Evolutionary conservation across 2,329 filamentous ascomycete genomes (phyloP).

Genomic region (Dactylellina haptotyla): DNA sequence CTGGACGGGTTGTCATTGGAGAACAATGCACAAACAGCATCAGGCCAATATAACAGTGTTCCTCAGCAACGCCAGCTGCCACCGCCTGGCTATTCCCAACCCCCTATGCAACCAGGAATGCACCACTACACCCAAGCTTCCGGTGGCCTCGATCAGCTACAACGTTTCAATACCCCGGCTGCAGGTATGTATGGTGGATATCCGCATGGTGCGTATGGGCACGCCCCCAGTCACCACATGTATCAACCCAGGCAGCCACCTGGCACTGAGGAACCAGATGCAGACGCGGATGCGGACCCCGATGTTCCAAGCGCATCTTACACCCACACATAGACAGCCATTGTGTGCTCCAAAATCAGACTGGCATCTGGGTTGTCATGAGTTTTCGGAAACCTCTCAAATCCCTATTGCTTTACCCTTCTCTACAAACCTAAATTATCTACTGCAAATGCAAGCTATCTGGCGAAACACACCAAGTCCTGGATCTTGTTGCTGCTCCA

Average conservation of each 20-base stretch:
- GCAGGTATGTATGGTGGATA: constrained; percentile 44
- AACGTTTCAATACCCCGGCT: constrained; percentile 45
- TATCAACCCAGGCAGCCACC: constrained; percentile 55
- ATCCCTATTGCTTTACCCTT: background rate
- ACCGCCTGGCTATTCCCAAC: constrained; percentile 75
- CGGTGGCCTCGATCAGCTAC: constrained; percentile 57
- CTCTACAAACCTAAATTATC: background rate
- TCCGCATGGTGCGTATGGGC: constrained; percentile 42
- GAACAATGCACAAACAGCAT: constrained; percentile 65
- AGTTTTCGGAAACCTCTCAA: too few relatives aligned
- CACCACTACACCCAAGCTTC: constrained; percentile 74
- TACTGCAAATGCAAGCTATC: background rate
- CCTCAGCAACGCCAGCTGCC: constrained; percentile 74
- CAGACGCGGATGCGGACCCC: constrained; percentile 57
- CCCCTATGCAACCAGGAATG: constrained; percentile 67
- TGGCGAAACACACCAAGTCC: background rate
- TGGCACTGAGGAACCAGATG: constrained; percentile 56
- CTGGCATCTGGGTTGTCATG: too few relatives aligned
- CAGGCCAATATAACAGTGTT: constrained; percentile 65
- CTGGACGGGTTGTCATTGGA: constrained; percentile 68
- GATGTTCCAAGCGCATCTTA: constrained; percentile 57
- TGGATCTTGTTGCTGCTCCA: background rate
- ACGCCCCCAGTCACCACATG: constrained; percentile 40
- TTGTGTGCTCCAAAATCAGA: too few relatives aligned
- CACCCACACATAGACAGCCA: constrained; percentile 49